Base-by-base conservation (phyloP, 176 grass and related monocot genomes). In the Themeda triandra region DNA sequence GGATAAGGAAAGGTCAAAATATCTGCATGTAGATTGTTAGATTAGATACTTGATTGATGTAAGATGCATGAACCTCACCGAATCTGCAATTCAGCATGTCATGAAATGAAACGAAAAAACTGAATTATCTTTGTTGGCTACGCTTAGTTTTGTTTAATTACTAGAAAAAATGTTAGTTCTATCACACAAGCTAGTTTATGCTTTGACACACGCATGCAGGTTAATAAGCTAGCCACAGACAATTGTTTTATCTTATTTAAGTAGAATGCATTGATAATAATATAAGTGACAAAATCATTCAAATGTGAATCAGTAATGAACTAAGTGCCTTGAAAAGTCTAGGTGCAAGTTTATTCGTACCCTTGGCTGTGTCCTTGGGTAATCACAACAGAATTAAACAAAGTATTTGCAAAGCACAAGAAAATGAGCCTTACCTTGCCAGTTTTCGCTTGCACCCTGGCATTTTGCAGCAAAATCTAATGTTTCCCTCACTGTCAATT, bases 401-500 rank as follows among this genome's bases (percentile, higher is more conserved):
- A 80, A 21, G 31, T 25, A 49, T 71, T 44, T 33, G 32, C 29
- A 63, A 63, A 37, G 33, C 30, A 56, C 17, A 84, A 37, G 59
- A 73, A 83, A 39, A 13, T 65, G 78, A 49, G 49, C 60, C 81
- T 29, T 48, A 94, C 90, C 88, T 96, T 77, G 79, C 83, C 88
- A 92, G 10, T 58, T 91, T 81, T 96, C 73, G 54, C 86, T 91
- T 71, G 86, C 86, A 48, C 93, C 93, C 62, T 92, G 91, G 54
- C 93, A 96, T 89, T 82, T 83, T 74, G 88, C 86, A 54, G 88
- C 80, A 87, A 96, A 96, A 89, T 96, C 80, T 41, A 96, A 81
- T 66, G 86, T 92, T 84, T 96, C 93, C 63, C 91, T 76, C 28
- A 96, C 90, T 33, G 93, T 92, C 86, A 96, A 49, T 49, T 96